Base-by-base conservation (phyloP, 2,329 filamentous ascomycete genomes). In the Aspergillus luchuensis region DNA sequence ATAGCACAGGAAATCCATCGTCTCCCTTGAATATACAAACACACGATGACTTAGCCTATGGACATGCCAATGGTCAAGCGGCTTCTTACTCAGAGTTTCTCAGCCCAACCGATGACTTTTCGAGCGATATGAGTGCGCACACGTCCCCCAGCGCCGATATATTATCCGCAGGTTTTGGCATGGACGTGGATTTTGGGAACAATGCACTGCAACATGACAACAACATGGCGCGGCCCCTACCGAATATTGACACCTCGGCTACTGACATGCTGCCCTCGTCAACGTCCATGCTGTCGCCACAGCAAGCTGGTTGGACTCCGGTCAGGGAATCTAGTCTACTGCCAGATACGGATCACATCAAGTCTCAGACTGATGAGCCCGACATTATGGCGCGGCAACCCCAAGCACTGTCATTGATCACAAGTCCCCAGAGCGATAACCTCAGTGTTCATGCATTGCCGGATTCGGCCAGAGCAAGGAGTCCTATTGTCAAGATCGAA, bases 401-500 rank as follows among this genome's bases (percentile, higher is more conserved):
- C 23, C 68, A 67, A 25, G 62, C 66, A 7, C 72, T 71, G 38
- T 60, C 70, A 1, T 50, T 69, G 36, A 69, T 70, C 10, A 72
- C 71, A 3, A 66, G 63, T 56, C 64, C 71, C 7, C 60, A 63
- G 38, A 69, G 52, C 30, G 67, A 73, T 53, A 70, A 60, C 19
- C 66, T 71, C 11, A 64, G 66, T 36, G 63, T 69, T 6, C 59
- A 64, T 33, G 59, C 53, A 8, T 53, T 55, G 3, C 61, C 65
- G n/a, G 59, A 65, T 11, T 68, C 69, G 7, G 67, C 69, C 17
- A 70, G 68, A 55, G 69, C 73, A 15, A 67, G 72, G 49, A 82
- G 80, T 59, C 80, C 80, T 11, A 75, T 79, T 33, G 74, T 82
- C 45, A 79, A 76, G 39, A 72, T 82, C 3, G 79, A 79, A 28